A percentile compares a stretch with the other conserved stretches of the same genome.
These are phyloP conservation scores for Metroxylon sagu DNA, from an alignment of 176 grass and related monocot genomes.

Conservation along the genomic window DNA sequence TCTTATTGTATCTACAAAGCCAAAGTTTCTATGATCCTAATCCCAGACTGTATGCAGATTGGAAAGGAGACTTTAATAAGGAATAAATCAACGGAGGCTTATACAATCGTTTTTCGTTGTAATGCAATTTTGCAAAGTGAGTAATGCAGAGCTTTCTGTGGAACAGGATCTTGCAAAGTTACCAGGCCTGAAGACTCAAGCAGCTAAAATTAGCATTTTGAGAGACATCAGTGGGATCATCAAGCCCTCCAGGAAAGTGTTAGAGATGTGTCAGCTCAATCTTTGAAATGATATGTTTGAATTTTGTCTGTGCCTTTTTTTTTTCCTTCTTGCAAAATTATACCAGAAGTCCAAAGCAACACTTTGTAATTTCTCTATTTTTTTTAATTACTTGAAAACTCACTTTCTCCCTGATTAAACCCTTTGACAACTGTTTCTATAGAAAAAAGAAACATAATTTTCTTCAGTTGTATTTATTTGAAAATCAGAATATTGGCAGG, in stretches of 20 bases:
- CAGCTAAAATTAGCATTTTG: slow-evolving; percentile 39
- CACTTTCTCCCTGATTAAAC: too few species aligned
- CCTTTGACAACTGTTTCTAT: too few species aligned
- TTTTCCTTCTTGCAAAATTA: neutral
- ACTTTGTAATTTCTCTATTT: too few species aligned
- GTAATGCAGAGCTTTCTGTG: neutral
- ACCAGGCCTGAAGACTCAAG: slow-evolving; percentile 31
- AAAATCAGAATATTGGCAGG: neutral
- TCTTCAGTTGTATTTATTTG: neutral
- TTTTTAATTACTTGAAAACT: too few species aligned
- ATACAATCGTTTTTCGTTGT: too few species aligned
- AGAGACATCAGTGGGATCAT: slow-evolving; percentile 49
- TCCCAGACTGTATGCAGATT: too few species aligned
- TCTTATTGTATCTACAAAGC: too few species aligned
- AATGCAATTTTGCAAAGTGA: too few species aligned
- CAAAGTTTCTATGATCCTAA: too few species aligned
- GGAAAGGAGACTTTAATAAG: too few species aligned
- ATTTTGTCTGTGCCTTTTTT: neutral
- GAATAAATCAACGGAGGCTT: too few species aligned
- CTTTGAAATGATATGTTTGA: neutral
- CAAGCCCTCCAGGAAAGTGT: slow-evolving; percentile 50
- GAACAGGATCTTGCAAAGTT: slow-evolving; percentile 26
- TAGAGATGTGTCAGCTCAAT: neutral
- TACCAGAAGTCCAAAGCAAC: neutral
- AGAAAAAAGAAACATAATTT: too few species aligned